Percentiles rank a stretch among this genome's conserved stretches.
phyloP scores from a whole-genome alignment of 495 filamentous ascomycete species.

The Neurospora sp. region DNA sequence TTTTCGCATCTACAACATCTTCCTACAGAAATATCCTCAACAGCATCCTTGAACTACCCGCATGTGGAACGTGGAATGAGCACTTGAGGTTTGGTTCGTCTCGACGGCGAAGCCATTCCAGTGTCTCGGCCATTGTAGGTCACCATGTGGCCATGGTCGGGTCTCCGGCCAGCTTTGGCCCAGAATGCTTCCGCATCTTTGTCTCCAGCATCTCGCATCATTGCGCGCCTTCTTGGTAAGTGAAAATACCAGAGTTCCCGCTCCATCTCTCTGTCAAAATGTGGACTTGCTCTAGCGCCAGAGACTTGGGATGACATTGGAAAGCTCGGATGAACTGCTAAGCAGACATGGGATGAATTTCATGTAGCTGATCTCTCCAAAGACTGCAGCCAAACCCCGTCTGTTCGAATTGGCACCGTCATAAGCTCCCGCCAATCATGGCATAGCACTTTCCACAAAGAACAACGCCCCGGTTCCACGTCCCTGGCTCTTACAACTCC shows the following conservation, averaged over 20 bases:
- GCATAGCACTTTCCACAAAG: conserved; percentile 16
- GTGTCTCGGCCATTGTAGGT: conserved; percentile 2
- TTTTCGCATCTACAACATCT: neutral
- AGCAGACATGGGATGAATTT: neutral
- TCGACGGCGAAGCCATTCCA: conserved; percentile 11
- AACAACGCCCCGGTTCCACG: conserved; percentile 1
- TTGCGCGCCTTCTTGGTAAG: conserved; percentile 11
- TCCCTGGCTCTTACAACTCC: conserved; percentile 12
- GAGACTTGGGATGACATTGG: conserved; percentile 3
- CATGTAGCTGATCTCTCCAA: neutral
- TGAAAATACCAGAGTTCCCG: neutral
- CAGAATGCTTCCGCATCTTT: conserved; percentile 12
- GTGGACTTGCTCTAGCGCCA: neutral
- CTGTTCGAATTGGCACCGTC: conserved; percentile 5
- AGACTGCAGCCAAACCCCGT: neutral
- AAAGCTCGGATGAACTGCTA: neutral
- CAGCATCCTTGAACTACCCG: neutral
- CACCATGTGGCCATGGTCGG: conserved; percentile 15
- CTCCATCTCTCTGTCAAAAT: neutral
- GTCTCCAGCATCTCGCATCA: conserved; percentile 4
- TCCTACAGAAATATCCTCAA: neutral
- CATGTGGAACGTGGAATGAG: conserved; percentile 8
- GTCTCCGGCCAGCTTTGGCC: conserved; percentile 18
- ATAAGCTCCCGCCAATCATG: conserved; percentile 22
- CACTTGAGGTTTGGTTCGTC: conserved; percentile 8